Evolutionary conservation across 306 rosid species (phyloP).

Genomic region (Morella rubra): DNA sequence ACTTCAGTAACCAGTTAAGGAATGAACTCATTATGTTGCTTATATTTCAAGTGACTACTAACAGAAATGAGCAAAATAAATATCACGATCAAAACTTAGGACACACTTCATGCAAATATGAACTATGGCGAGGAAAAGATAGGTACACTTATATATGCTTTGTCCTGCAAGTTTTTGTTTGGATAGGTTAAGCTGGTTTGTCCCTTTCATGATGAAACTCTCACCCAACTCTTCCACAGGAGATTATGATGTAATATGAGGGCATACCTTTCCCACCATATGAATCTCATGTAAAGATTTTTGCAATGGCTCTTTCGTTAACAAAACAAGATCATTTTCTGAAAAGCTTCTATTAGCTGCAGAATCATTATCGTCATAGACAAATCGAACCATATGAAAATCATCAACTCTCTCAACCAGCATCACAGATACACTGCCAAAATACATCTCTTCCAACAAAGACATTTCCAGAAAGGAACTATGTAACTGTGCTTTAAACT

Average conservation of each 20-base stretch:
- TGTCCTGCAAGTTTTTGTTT: no score
- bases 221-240: not conserved
- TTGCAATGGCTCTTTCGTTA: slow-evolving; percentile 77
- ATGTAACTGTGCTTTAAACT: slow-evolving; percentile 87
- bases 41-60: not conserved
- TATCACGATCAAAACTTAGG: slow-evolving; percentile 11
- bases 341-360: slow-evolving; percentile 60
- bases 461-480: slow-evolving; percentile 71
- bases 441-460: slow-evolving; percentile 76
- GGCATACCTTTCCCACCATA: slow-evolving; percentile 87
- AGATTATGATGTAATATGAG: slow-evolving; percentile 1
- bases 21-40: not conserved
- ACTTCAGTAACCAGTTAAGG: not conserved
- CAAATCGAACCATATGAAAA: slow-evolving; percentile 84
- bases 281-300: slow-evolving; percentile 78
- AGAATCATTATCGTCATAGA: slow-evolving; percentile 67
- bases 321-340: slow-evolving; percentile 86
- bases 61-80: slow-evolving; percentile 11
- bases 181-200: not conserved
- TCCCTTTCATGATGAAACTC: not conserved
- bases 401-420: slow-evolving; percentile 90
- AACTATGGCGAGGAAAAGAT: slow-evolving; percentile 11
- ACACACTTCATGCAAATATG: slow-evolving; percentile 10
- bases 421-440: slow-evolving; percentile 81
- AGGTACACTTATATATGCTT: not conserved